A percentile compares a stretch with the other conserved stretches of the same genome.
phyloP scores from a whole-genome alignment of 257 asterid genomes.

The Primulina tabacum region DNA sequence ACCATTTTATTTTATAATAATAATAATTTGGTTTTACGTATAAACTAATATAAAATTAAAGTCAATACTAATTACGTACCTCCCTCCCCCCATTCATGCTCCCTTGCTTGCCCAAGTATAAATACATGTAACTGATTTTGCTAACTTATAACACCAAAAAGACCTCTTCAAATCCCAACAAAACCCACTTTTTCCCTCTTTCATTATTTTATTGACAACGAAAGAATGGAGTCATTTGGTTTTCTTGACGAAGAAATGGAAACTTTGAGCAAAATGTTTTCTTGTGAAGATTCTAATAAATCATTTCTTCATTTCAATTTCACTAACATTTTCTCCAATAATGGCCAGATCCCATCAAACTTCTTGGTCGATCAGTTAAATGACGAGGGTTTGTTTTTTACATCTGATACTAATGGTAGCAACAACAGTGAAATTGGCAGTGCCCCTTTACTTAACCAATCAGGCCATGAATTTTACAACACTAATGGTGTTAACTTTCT shows the following conservation, averaged over 20 bases:
- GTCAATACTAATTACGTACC: slow-evolving; percentile 36
- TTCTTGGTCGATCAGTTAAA: slow-evolving; percentile 13
- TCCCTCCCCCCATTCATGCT: slow-evolving; percentile 24
- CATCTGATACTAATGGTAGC: slow-evolving; percentile 31
- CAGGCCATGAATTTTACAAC: background rate
- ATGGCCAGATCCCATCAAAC: slow-evolving; percentile 17
- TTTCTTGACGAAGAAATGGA: slow-evolving; percentile 78
- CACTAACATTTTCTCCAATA: slow-evolving; percentile 18
- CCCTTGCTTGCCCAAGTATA: slow-evolving; percentile 37
- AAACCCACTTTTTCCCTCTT: background rate
- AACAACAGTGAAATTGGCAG: slow-evolving; percentile 36
- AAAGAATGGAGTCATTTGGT: slow-evolving; percentile 53
- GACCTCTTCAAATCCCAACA: background rate
- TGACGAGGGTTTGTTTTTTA: slow-evolving; percentile 18
- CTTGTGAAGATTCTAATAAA: slow-evolving; percentile 42
- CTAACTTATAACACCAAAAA: slow-evolving; percentile 3
- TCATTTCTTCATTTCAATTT: slow-evolving; percentile 35
- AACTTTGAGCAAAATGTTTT: slow-evolving; percentile 53
- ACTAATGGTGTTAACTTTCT: slow-evolving; percentile 17
- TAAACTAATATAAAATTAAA: slow-evolving; percentile 32
- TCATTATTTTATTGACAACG: background rate
- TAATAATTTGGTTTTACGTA: slow-evolving; percentile 27
- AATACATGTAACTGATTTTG: slow-evolving; percentile 27
- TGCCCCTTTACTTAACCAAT: slow-evolving; percentile 19
- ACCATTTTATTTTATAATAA: slow-evolving; percentile 24